These are phyloP conservation scores for Didymella sp. DNA, from an alignment of 2,329 filamentous ascomycete species.

Conservation along the genomic window DNA sequence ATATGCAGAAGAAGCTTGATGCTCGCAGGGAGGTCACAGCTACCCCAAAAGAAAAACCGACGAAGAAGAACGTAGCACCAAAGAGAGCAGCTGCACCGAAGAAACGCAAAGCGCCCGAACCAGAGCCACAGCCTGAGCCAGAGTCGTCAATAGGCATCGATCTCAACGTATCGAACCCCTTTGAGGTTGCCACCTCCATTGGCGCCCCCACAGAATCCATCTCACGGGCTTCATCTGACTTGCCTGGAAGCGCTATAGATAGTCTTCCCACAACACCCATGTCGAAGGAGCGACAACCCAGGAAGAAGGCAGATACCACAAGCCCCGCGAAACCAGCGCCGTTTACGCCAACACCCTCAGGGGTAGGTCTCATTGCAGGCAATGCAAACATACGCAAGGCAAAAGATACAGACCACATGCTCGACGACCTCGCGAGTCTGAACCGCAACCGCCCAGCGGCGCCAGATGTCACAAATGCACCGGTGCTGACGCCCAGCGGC, in stretches of 20 bases:
- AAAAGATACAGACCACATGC: conserved; percentile 31
- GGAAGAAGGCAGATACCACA: conserved; percentile 18
- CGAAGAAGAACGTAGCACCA: not conserved
- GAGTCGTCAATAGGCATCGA: not conserved
- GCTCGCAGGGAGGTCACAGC: not conserved
- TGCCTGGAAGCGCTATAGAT: conserved; percentile 12
- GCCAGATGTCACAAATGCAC: conserved; percentile 71
- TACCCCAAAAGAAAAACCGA: not conserved
- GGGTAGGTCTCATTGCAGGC: conserved; percentile 56
- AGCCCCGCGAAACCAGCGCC: conserved; percentile 34
- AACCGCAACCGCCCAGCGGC: conserved; percentile 65
- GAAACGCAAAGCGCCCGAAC: conserved; percentile 28
- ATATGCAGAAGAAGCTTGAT: not conserved
- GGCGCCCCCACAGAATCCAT: not conserved
- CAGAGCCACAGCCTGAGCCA: not conserved
- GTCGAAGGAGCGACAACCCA: conserved; percentile 34
- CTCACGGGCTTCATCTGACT: too few species aligned
- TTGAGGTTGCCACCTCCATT: not conserved
- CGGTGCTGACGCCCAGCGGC: conserved; percentile 73
- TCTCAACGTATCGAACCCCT: not conserved
- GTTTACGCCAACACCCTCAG: conserved; percentile 57
- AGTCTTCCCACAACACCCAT: conserved; percentile 40
- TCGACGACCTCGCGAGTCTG: conserved; percentile 30
- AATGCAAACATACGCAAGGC: conserved; percentile 23
- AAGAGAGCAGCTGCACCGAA: not conserved